phyloP scores from a whole-genome alignment of 75 land plant genomes.

The Pinus albicaulis region DNA sequence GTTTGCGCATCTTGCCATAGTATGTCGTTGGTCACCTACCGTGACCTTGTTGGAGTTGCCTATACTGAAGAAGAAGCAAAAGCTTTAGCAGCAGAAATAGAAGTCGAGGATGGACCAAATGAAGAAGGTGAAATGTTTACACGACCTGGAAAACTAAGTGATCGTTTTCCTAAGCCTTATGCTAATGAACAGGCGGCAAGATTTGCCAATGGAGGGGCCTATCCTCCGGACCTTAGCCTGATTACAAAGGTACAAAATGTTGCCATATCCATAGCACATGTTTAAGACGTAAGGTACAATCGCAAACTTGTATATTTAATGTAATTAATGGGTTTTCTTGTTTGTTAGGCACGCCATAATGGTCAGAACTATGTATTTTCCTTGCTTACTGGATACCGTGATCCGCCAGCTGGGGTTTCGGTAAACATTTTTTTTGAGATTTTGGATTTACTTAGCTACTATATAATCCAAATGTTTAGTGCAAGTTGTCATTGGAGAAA shows the following conservation, averaged over 20 bases:
- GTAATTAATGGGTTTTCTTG: conserved; percentile 6
- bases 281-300: neutral
- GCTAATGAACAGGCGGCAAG: conserved; percentile 96
- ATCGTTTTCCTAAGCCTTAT: conserved; percentile 91
- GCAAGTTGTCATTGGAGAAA: neutral
- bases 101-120: conserved; percentile 94
- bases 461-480: neutral
- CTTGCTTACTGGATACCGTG: conserved; percentile 94
- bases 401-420: conserved; percentile 93
- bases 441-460: neutral
- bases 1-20: conserved; percentile 99
- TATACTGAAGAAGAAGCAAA: conserved; percentile 96
- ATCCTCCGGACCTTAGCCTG: conserved; percentile 96
- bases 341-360: conserved; percentile 83
- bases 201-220: conserved; percentile 98
- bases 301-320: neutral
- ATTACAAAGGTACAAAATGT: conserved; percentile 76
- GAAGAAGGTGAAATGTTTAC: conserved; percentile 99
- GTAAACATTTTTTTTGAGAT: conserved; percentile 29
- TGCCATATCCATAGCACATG: neutral
- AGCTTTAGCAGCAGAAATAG: conserved; percentile 95
- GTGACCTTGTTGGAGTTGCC: conserved; percentile 94
- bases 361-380: conserved; percentile 97
- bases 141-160: conserved; percentile 95
- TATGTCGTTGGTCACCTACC: conserved; percentile 84